Evolutionary conservation across 2,329 filamentous ascomycete species (phyloP).

Genomic region (Talaromyces sp.): DNA sequence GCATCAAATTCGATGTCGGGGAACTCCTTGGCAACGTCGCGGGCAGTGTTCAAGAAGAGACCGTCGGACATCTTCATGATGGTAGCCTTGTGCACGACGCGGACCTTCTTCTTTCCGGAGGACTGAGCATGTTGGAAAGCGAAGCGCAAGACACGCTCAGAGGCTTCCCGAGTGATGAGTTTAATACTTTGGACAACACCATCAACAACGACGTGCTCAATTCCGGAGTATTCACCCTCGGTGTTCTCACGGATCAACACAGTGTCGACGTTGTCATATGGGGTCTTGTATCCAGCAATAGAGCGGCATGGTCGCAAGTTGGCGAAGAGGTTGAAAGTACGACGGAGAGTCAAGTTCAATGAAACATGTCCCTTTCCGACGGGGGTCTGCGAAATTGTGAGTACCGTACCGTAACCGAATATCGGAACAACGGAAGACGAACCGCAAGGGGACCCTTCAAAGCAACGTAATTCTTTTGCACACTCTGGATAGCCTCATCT

Average conservation of each 20-base stretch:
- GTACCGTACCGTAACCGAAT: slow-evolving; percentile 17
- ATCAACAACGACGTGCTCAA: slow-evolving; percentile 96
- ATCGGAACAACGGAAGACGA: slow-evolving; percentile 40
- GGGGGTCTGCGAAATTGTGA: slow-evolving; percentile 63
- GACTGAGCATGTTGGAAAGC: slow-evolving; percentile 97
- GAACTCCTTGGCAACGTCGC: slow-evolving; percentile 89
- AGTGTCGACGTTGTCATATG: slow-evolving; percentile 94
- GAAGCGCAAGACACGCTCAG: slow-evolving; percentile 91
- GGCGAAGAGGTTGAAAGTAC: slow-evolving; percentile 99
- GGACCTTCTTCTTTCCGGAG: slow-evolving; percentile 93
- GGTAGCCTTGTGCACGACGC: slow-evolving; percentile 98
- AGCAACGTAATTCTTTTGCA: slow-evolving; percentile 92
- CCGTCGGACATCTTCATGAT: slow-evolving; percentile 99
- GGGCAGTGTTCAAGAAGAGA: slow-evolving; percentile 87
- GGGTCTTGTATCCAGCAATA: slow-evolving; percentile 95
- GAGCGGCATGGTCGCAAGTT: slow-evolving; percentile 98
- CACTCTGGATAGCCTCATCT: slow-evolving; percentile 86
- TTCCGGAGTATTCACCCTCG: slow-evolving; percentile 98
- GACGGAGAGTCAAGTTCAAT: slow-evolving; percentile 94
- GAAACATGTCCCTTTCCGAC: slow-evolving; percentile 99
- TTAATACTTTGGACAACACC: slow-evolving; percentile 99
- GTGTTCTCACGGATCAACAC: slow-evolving; percentile 99
- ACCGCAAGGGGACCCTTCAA: slow-evolving; percentile 96
- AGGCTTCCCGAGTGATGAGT: slow-evolving; percentile 94
- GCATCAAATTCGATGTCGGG: slow-evolving; percentile 94